Percentiles rank a stretch among this genome's conserved stretches.
These are phyloP conservation scores for Calonectria pseudoturangicola DNA, from an alignment of 2,329 filamentous ascomycete genomes.

Conservation along the genomic window DNA sequence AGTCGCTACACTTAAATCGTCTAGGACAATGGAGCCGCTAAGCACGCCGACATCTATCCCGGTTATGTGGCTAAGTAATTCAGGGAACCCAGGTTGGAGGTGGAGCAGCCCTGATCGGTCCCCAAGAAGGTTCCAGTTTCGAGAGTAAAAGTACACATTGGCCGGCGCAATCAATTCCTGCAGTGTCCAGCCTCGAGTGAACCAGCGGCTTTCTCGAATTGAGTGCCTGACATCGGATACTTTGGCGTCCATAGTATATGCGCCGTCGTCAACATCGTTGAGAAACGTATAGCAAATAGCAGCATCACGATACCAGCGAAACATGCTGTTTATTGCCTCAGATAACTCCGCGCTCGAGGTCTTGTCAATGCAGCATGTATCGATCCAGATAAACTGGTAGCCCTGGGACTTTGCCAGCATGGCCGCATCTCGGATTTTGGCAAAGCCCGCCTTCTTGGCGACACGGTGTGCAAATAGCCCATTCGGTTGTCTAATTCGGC, in stretches of 20 bases:
- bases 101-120: constrained; percentile 11
- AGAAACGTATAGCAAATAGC: constrained; percentile 42
- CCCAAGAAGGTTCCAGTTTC: constrained; percentile 29
- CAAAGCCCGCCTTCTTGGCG: not conserved
- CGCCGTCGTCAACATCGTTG: constrained; percentile 27
- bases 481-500: not conserved
- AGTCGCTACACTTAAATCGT: constrained; percentile 25
- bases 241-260: not conserved
- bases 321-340: constrained; percentile 48
- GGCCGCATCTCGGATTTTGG: constrained; percentile 13
- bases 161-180: constrained; percentile 29
- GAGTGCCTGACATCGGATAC: not conserved
- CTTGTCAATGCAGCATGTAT: constrained; percentile 47
- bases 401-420: not conserved
- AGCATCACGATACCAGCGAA: constrained; percentile 38
- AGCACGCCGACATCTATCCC: constrained; percentile 18
- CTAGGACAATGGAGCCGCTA: not conserved
- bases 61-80: constrained; percentile 13
- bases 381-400: constrained; percentile 37
- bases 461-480: not conserved
- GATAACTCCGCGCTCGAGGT: constrained; percentile 41
- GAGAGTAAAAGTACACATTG: constrained; percentile 30
- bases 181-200: constrained; percentile 44
- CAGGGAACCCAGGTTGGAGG: not conserved
- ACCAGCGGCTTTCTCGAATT: constrained; percentile 15